These are phyloP conservation scores for Yarrowia bubula DNA, from an alignment of 805 yeast species.

Conservation along the genomic window DNA sequence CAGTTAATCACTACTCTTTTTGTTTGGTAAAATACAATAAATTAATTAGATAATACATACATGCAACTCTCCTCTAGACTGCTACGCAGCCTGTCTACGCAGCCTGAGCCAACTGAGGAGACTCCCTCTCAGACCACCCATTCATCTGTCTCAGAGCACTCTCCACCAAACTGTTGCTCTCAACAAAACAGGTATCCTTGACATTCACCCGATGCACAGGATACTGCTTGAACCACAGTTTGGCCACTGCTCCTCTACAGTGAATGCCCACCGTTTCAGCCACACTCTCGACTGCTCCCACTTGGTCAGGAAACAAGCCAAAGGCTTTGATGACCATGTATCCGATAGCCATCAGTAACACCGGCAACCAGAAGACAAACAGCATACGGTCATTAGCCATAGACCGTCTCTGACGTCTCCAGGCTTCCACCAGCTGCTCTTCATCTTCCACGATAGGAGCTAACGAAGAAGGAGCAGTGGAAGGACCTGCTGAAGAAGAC, in stretches of 20 bases:
- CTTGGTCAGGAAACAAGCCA: slow-evolving; percentile 45
- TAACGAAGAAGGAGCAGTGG: not conserved
- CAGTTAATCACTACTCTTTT: no score
- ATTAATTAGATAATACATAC: slow-evolving; percentile 11
- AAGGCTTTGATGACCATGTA: slow-evolving; percentile 46
- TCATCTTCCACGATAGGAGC: slow-evolving; percentile 30
- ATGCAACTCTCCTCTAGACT: not conserved
- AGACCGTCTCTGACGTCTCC: slow-evolving; percentile 45
- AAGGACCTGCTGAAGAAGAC: slow-evolving; percentile 8
- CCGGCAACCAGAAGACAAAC: slow-evolving; percentile 88
- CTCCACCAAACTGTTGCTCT: slow-evolving; percentile 7
- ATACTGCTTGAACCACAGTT: slow-evolving; percentile 20
- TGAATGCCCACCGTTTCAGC: slow-evolving; percentile 10
- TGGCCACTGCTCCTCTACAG: slow-evolving; percentile 21
- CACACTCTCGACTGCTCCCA: not conserved
- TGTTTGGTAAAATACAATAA: not conserved
- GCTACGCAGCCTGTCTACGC: not conserved
- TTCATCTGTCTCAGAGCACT: slow-evolving; percentile 17
- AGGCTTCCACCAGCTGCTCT: slow-evolving; percentile 36
- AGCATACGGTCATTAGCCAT: slow-evolving; percentile 75
- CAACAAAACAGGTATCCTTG: slow-evolving; percentile 11
- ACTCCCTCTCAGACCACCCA: slow-evolving; percentile 18
- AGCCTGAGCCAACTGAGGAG: slow-evolving; percentile 10
- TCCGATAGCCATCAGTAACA: slow-evolving; percentile 44
- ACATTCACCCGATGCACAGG: slow-evolving; percentile 4